Percentiles rank a stretch among this genome's conserved stretches.
These are phyloP conservation scores for Blastobotrys indianensis DNA, from an alignment of 1,139 yeast genomes.

Conservation along the genomic window DNA sequence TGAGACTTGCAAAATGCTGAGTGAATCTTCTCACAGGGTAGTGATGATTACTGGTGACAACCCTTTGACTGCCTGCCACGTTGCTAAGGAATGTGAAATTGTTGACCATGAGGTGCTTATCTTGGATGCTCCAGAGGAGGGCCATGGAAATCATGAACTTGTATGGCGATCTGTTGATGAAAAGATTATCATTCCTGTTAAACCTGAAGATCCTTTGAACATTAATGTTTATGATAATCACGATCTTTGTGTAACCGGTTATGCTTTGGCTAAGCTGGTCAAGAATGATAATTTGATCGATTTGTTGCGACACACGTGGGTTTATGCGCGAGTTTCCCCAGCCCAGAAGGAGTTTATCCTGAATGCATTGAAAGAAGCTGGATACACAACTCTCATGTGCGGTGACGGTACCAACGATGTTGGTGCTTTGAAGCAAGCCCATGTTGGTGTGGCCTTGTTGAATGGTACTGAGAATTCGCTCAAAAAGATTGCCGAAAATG, in stretches of 20 bases:
- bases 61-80: slow-evolving; percentile 97
- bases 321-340: slow-evolving; percentile 97
- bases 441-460: slow-evolving; percentile 91
- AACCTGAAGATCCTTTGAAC: slow-evolving; percentile 55
- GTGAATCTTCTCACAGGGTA: slow-evolving; percentile 86
- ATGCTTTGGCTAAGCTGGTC: slow-evolving; percentile 65
- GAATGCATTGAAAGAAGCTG: slow-evolving; percentile 76
- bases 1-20: slow-evolving; percentile 84
- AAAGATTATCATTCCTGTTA: slow-evolving; percentile 62
- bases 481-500: slow-evolving; percentile 81
- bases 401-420: slow-evolving; percentile 99
- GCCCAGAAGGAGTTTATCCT: slow-evolving; percentile 88
- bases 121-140: slow-evolving; percentile 75
- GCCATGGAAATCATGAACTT: slow-evolving; percentile 48
- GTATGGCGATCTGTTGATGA: slow-evolving; percentile 87
- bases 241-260: slow-evolving; percentile 92
- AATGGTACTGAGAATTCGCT: slow-evolving; percentile 96
- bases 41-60: slow-evolving; percentile 99
- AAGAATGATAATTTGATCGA: slow-evolving; percentile 53
- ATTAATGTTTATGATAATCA: slow-evolving; percentile 53
- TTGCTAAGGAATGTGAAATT: slow-evolving; percentile 87
- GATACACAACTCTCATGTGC: slow-evolving; percentile 94
- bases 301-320: slow-evolving; percentile 86
- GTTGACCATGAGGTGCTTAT: slow-evolving; percentile 78
- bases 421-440: slow-evolving; percentile 98